Percentiles rank a stretch among this genome's conserved stretches.
Conservation (phyloP, 805 yeast genomes). For the Nematodospora valgi region DNA sequence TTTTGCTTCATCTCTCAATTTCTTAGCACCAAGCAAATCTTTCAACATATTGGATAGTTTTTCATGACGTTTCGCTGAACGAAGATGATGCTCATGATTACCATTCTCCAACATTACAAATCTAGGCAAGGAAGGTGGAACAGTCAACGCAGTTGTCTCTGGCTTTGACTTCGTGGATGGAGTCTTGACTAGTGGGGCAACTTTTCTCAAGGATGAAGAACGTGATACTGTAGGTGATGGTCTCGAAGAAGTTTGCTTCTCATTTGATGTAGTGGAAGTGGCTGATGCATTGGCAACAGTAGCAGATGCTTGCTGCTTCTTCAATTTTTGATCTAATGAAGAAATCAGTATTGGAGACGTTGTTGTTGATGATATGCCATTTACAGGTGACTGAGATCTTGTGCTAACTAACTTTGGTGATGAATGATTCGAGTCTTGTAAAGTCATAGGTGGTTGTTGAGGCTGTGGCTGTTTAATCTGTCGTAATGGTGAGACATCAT, state of each 20-base stretch:
- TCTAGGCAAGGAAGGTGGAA: slow-evolving; percentile 30
- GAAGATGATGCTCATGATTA: slow-evolving; percentile 73
- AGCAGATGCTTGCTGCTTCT: slow-evolving; percentile 3
- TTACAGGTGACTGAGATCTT: slow-evolving; percentile 4
- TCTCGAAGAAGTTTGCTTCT: slow-evolving; percentile 1
- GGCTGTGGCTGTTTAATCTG: slow-evolving; percentile 9
- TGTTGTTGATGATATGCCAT: slow-evolving; percentile 6
- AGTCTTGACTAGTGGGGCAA: slow-evolving; percentile 1
- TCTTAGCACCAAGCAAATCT: slow-evolving; percentile 71
- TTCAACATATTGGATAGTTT: slow-evolving; percentile 71
- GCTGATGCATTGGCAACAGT: not conserved
- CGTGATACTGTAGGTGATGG: slow-evolving; percentile 1
- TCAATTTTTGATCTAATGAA: slow-evolving; percentile 8
- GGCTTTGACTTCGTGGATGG: slow-evolving; percentile 2
- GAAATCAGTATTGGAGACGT: slow-evolving; percentile 8
- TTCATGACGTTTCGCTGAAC: slow-evolving; percentile 75
- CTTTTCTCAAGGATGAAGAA: slow-evolving; percentile 3
- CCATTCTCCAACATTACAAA: slow-evolving; percentile 65
- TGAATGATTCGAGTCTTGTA: not conserved
- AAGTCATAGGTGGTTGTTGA: not conserved
- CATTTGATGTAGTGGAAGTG: not conserved
- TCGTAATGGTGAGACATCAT: slow-evolving; percentile 6
- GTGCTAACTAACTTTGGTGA: slow-evolving; percentile 7
- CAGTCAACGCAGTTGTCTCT: slow-evolving; percentile 6
- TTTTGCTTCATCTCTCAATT: slow-evolving; percentile 65